Evolutionary conservation across 495 filamentous ascomycete genomes (phyloP).

Genomic region (Melanomma pulvis-pyrius): DNA sequence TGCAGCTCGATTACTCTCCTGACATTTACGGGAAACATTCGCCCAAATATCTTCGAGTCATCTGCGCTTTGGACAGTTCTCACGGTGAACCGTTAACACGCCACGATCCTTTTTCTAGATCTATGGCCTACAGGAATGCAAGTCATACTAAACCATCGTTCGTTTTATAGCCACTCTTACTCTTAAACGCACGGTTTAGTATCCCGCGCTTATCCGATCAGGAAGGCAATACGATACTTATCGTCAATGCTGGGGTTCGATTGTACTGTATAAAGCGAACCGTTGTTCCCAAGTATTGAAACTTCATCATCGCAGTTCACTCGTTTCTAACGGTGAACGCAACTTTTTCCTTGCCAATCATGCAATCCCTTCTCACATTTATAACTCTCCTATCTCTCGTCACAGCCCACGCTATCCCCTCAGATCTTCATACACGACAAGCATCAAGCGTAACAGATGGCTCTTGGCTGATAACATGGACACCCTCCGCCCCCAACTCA

Average conservation of each 20-base stretch:
- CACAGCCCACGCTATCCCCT: neutral
- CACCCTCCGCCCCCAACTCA: neutral
- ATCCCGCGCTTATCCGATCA: conserved; percentile 1
- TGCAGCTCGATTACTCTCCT: neutral
- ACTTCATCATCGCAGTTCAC: neutral
- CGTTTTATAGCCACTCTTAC: neutral
- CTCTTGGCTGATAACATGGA: conserved; percentile 10
- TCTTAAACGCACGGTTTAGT: neutral
- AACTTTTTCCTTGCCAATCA: neutral
- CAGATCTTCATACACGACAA: conserved; percentile 3
- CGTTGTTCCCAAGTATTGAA: neutral
- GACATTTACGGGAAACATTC: neutral
- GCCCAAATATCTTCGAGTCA: neutral
- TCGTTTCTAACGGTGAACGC: neutral
- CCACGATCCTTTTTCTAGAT: neutral
- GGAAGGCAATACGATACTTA: neutral
- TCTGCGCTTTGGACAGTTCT: neutral
- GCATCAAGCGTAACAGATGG: conserved; percentile 6
- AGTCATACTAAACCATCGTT: neutral
- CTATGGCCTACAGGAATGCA: neutral
- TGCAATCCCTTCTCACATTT: conserved; percentile 1
- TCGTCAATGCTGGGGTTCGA: neutral
- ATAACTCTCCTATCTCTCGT: conserved; percentile 1
- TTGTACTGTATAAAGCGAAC: neutral
- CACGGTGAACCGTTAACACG: neutral